Evolutionary conservation across 2,329 filamentous ascomycete genomes (phyloP), one percentile per base, ranked within the genome.

Genomic region (Xenosphaeropsis pyriputrescens): DNA sequence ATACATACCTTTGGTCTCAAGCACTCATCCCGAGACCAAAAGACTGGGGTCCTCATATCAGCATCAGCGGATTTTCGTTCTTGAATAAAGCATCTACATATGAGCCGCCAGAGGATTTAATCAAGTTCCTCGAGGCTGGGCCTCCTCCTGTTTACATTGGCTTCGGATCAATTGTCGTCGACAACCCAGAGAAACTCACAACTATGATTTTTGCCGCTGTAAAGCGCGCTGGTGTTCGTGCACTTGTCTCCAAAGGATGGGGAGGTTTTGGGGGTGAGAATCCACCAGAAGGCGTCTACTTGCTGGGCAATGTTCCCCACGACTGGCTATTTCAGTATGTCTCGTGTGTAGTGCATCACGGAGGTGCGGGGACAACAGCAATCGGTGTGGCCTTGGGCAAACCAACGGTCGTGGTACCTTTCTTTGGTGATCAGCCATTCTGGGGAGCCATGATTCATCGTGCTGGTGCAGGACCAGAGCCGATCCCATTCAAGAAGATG

Each of bases 251-350:
- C 0, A 85, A 86, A 51, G 85, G 85, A 13, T 91, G 85, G 85
- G 83, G 84, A 33, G 83, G 83, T 1, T 64, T 91, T 7, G 85
- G 83, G 17, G 78, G 72, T 0, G 79, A 84, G 45, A 62, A 74
- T 29, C 54, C 84, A 14, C 83, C 82, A 0, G 72, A 85, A 1
- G 72, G 74, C 4, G 73, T 89, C 2, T 83, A 80, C 51, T 83
- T 89, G 72, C 65, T 91, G 29, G 83, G 80, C 8, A 89, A 86
- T 48, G 74, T 75, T 36, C 84, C 85, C 1, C 85, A 91, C 44
- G 85, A 91, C 56, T 93, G 85, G 85, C 60, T 93, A 0, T 93
- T 93, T 56, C 67, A 82, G 44, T 74, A 68, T 18, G 83, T 91
- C 1, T 79, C 81, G 0, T 79, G 75, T 29, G 84, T 91, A 2